Base-by-base conservation (phyloP, 257 asterid species). In the Solanum neorickii region DNA sequence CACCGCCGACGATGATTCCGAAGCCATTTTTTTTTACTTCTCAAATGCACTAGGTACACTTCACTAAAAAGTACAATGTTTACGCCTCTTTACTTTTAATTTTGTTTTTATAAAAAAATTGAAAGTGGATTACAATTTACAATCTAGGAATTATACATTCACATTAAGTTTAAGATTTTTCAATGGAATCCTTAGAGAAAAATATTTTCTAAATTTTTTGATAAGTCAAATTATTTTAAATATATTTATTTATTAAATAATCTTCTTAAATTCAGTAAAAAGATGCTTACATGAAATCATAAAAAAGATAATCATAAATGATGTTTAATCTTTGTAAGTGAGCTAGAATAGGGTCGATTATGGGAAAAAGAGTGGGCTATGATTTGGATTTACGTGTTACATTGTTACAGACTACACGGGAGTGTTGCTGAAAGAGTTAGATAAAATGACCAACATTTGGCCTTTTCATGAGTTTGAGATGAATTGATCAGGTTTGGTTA, bases 1-100 rank as follows among this genome's bases (percentile, higher is more conserved):
- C 27, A 62, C 91, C 85, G 92, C 83, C 20, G 96, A 88, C 88
- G 97, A 65, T 87, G 94, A 89, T 87, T 89, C 97, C 76, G 91
- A 90, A 75, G 98, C 94, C 98, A 95, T 88, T 82, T 29, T 27
- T 41, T 11, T 41, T n/a, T 16, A 39, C 33, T 41, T 41, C 21
- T 41, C 33, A 44, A 73, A 20, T 21, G 49, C 82, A 20, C 29
- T 27, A 12, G 72, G 33, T 65, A 25, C 33, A 12, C 16, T 65
- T 65, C 7, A 59, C 68, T 59, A 60, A 7, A 1, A 23, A 52
- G 62, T 52, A 7, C 62, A 52, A 52, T 52, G 62, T 77, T 16
- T 77, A 25, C 9, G 41, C 65, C 65, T 25, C 65, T 9, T 46
- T 44, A 44, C 84, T 42, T 62, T 23, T n/a, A 62, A 5, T 76